phyloP scores from a whole-genome alignment of 169 alveolate genomes.

The Perkinsus olseni region DNA sequence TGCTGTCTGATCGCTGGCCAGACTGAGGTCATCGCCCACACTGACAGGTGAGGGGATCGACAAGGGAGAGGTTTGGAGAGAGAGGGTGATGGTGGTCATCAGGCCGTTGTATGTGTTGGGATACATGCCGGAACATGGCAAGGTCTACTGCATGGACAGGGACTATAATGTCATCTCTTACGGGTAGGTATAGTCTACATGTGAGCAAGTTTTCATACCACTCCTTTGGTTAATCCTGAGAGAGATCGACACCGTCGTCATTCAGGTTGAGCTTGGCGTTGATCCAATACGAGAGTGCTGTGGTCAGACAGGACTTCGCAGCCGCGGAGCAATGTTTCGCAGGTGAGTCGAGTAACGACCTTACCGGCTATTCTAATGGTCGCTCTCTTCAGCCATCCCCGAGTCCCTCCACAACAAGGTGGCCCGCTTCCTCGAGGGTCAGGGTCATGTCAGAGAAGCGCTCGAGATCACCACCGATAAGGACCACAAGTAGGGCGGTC shows the following conservation, averaged over 20 bases:
- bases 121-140: slow-evolving; percentile 53
- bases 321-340: neutral
- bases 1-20: neutral
- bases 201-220: neutral
- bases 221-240: neutral
- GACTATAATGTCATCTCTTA: slow-evolving; percentile 48
- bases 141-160: slow-evolving; percentile 49
- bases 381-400: neutral
- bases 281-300: neutral
- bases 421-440: neutral
- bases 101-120: slow-evolving; percentile 50
- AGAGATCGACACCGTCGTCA: too few species aligned
- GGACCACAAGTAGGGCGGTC: neutral
- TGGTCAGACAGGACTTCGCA: neutral
- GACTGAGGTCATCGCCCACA: neutral
- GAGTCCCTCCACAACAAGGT: neutral
- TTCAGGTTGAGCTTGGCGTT: neutral
- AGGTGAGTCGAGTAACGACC: neutral
- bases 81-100: neutral
- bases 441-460: neutral
- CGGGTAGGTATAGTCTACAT: too few species aligned
- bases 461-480: neutral
- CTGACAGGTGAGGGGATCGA: neutral
- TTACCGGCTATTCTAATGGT: neutral
- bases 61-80: neutral